phyloP scores from a whole-genome alignment of 495 filamentous ascomycete species.

The Ramalina peruviana region DNA sequence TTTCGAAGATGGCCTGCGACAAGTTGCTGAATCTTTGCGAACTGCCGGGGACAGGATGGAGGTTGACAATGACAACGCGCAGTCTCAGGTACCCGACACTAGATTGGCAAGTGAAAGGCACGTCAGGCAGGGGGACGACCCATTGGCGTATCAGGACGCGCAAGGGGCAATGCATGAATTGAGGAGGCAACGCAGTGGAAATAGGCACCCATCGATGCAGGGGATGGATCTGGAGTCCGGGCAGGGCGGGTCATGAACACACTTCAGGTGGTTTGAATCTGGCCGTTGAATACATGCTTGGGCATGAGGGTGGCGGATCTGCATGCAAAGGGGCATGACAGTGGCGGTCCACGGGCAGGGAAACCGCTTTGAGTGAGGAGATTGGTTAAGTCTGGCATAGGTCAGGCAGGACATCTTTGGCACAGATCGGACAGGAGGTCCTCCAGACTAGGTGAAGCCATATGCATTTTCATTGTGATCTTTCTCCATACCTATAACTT shows the following conservation, averaged over 20 bases:
- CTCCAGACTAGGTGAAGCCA: too few species aligned
- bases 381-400: too few species aligned
- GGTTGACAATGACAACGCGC: slow-evolving; percentile 3
- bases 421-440: too few species aligned
- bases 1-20: background rate
- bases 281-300: too few species aligned
- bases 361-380: too few species aligned
- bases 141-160: slow-evolving; percentile 10
- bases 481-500: too few species aligned
- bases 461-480: too few species aligned
- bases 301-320: too few species aligned
- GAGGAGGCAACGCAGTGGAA: background rate
- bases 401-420: too few species aligned
- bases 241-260: background rate
- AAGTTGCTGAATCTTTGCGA: background rate
- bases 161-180: background rate
- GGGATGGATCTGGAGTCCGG: background rate
- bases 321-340: too few species aligned
- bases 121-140: slow-evolving; percentile 13
- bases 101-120: slow-evolving; percentile 14
- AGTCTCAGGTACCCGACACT: slow-evolving; percentile 4
- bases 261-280: too few species aligned
- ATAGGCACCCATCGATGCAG: background rate
- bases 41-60: background rate
- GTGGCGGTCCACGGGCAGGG: too few species aligned